Conservation (phyloP, 495 filamentous ascomycete species). For the Tuber microsphaerosporum region DNA sequence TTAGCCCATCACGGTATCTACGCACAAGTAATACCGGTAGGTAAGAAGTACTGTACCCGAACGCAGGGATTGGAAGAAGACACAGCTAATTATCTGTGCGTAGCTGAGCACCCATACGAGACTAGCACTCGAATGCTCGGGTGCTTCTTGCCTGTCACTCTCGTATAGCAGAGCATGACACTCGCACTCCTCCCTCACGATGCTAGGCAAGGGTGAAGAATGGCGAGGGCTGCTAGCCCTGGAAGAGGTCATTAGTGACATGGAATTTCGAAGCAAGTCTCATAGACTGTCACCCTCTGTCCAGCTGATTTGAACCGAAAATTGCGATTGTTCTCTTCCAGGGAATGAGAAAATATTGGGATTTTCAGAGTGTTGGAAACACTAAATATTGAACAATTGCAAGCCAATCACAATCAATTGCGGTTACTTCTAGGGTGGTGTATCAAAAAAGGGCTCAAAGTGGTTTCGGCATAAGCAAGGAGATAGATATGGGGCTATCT, state of each 20-base stretch:
- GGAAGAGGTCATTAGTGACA: neutral
- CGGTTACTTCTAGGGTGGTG: neutral
- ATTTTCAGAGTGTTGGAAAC: neutral
- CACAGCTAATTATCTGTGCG: no score
- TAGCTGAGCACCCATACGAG: no score
- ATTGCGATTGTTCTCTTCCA: slow-evolving; percentile 8
- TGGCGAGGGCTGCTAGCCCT: neutral
- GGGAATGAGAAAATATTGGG: neutral
- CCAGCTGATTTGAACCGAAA: slow-evolving; percentile 1
- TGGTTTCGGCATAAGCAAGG: slow-evolving; percentile 1
- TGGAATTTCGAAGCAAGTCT: slow-evolving; percentile 17
- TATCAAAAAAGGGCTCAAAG: neutral
- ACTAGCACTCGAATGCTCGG: no score
- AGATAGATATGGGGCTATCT: neutral
- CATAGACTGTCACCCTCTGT: slow-evolving; percentile 27
- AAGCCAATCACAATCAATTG: neutral
- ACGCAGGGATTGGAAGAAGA: no score
- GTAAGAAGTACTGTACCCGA: no score
- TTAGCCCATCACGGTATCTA: neutral
- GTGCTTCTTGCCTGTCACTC: no score
- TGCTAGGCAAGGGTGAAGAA: neutral
- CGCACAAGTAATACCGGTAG: neutral
- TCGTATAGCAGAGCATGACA: no score
- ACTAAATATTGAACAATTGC: neutral
- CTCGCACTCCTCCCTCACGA: neutral